These are phyloP conservation scores for Pseudogymnoascus sp. DNA, from an alignment of 2,329 filamentous ascomycete species.

Conservation along the genomic window DNA sequence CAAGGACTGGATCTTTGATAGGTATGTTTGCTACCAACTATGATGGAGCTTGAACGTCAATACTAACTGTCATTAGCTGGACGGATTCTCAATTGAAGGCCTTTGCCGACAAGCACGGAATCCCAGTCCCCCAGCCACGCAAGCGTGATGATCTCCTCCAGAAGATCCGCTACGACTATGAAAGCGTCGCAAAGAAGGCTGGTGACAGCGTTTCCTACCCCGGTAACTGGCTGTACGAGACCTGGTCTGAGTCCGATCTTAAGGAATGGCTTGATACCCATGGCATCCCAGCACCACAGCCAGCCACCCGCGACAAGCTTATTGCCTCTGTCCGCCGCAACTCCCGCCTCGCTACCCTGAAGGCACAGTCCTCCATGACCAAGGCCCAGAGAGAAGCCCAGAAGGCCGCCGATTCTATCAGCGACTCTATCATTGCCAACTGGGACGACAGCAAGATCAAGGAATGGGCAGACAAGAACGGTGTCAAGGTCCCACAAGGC, in stretches of 20 bases:
- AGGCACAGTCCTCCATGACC: slow-evolving; percentile 52
- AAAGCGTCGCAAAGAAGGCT: slow-evolving; percentile 62
- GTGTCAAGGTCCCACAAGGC: slow-evolving; percentile 82
- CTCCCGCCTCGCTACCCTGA: slow-evolving; percentile 69
- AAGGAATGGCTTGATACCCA: slow-evolving; percentile 90
- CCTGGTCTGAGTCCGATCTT: slow-evolving; percentile 85
- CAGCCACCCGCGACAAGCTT: slow-evolving; percentile 75
- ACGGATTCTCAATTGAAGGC: slow-evolving; percentile 87
- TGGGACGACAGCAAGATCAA: slow-evolving; percentile 91
- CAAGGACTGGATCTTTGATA: slow-evolving; percentile 88
- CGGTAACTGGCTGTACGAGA: slow-evolving; percentile 86
- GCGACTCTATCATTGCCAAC: slow-evolving; percentile 76
- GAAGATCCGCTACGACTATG: slow-evolving; percentile 73
- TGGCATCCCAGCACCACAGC: slow-evolving; percentile 80
- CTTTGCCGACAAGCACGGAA: slow-evolving; percentile 81
- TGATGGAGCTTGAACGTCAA: slow-evolving; percentile 10
- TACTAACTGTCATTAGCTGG: slow-evolving; percentile 56
- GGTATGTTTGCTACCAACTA: slow-evolving; percentile 38
- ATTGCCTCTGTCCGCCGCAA: slow-evolving; percentile 87
- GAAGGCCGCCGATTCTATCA: slow-evolving; percentile 65
- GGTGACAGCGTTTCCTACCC: slow-evolving; percentile 81
- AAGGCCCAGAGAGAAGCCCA: slow-evolving; percentile 59
- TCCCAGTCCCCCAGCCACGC: slow-evolving; percentile 79
- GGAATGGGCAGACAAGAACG: slow-evolving; percentile 86
- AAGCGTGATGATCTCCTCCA: slow-evolving; percentile 75